Base-by-base conservation (phyloP, 2,329 filamentous ascomycete genomes). In the Cytospora schulzeri region DNA sequence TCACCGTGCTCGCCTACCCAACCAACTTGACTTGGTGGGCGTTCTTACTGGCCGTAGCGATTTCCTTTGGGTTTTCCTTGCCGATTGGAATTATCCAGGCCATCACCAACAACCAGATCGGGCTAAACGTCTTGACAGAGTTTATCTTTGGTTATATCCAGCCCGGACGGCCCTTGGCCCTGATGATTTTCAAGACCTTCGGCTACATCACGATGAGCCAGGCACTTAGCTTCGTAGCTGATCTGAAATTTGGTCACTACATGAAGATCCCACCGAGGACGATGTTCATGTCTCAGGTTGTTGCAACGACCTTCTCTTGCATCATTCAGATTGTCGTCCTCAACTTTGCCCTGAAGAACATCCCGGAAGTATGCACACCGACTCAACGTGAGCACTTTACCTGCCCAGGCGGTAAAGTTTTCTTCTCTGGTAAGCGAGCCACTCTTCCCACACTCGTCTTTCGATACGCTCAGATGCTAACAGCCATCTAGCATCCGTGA, bases 141-240 rank as follows among this genome's bases (percentile, higher is more conserved):
- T 91, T 92, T 68, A 78, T 93, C 4, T 86, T 87, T 65, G 90
- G 90, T 1, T 92, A 92, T 71, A 90, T 92, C 70, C 88, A 91
- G 67, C 89, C 89, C 0, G 90, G 90, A 2, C 79, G 84, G 7
- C 90, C 90, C 0, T 77, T 92, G 62, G 90, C 88, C 0, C 84
- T 92, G 67, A 92, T 93, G 89, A 81, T 92, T 19, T 88, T 88
- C 76, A 87, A 88, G 74, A 87, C 84, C 0, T 88, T 85, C 69
- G 85, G 85, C 33, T 87, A 83, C 71, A 85, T 87, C 66, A 87
- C 84, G 60, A 87, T 87, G 84, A 85, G 83, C 1, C 87, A 90
- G 74, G 85, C 86, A 0, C 79, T 90, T 45, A 83, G 80, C 69
- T 91, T 91, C 71, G 80, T 86, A 14, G 80, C 84, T 9, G 88